These are phyloP conservation scores for Cystobasidium pallidum DNA, from an alignment of 1,284 basidiomycete genomes.

Conservation along the genomic window DNA sequence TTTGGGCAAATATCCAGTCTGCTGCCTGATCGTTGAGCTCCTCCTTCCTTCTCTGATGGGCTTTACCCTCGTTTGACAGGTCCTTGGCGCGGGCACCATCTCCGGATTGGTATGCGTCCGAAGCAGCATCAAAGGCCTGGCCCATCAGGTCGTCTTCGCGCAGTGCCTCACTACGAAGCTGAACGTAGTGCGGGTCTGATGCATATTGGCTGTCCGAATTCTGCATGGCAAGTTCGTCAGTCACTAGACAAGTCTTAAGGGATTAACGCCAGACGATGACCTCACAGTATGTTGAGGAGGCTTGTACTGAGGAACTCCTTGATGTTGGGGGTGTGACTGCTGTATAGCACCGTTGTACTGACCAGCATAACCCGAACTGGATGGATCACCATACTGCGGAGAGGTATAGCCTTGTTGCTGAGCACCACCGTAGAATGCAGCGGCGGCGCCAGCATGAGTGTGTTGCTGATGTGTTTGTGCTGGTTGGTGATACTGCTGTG, in stretches of 20 bases:
- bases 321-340: conserved; percentile 1
- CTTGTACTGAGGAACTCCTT: neutral
- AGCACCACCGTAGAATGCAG: conserved; percentile 6
- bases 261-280: neutral
- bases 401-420: neutral
- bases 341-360: neutral
- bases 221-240: conserved; percentile 3
- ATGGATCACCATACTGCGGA: conserved; percentile 3
- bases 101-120: conserved; percentile 60
- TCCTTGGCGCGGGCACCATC: conserved; percentile 82
- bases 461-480: conserved; percentile 15
- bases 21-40: conserved; percentile 80
- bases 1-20: conserved; percentile 89
- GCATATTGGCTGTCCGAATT: conserved; percentile 32
- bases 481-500: conserved; percentile 15
- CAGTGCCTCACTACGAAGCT: conserved; percentile 72
- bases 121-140: conserved; percentile 63
- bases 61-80: conserved; percentile 79
- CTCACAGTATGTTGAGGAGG: conserved; percentile 12
- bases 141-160: conserved; percentile 72
- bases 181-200: conserved; percentile 63
- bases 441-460: conserved; percentile 5
- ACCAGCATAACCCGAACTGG: neutral
- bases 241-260: too few relatives aligned
- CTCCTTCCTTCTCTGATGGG: conserved; percentile 78